Percentiles rank a stretch among this genome's conserved stretches.
These are phyloP conservation scores for Halophytophthora batemanensis DNA, from an alignment of 352 stramenopile genomes.

Conservation along the genomic window DNA sequence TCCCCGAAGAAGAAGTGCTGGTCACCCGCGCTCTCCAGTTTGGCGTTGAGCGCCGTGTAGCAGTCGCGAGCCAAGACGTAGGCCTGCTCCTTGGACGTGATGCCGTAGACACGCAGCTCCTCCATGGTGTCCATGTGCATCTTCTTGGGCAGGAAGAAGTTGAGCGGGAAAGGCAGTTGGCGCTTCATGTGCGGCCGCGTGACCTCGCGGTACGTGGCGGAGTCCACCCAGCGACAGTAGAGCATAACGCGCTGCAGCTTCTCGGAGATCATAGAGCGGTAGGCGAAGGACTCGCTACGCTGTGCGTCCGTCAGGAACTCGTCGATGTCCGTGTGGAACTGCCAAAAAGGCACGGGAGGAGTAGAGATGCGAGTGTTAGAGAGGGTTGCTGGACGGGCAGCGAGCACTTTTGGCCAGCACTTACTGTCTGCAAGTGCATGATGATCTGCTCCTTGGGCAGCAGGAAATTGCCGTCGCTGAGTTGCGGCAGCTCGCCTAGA, in stretches of 20 bases:
- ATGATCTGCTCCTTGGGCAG: constrained; percentile 82
- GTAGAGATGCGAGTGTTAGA: neutral
- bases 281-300: constrained; percentile 81
- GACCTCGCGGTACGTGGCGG: constrained; percentile 80
- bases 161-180: constrained; percentile 80
- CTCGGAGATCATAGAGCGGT: constrained; percentile 77
- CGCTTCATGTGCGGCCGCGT: constrained; percentile 80
- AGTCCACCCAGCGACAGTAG: constrained; percentile 84
- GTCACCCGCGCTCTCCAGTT: constrained; percentile 51
- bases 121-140: constrained; percentile 74
- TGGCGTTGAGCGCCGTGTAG: constrained; percentile 81
- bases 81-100: constrained; percentile 72
- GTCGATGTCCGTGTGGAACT: constrained; percentile 86
- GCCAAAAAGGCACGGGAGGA: neutral
- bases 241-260: constrained; percentile 79
- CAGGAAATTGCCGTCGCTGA: constrained; percentile 86
- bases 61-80: constrained; percentile 83
- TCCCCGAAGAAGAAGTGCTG: constrained; percentile 71
- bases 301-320: constrained; percentile 60
- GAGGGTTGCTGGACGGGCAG: neutral
- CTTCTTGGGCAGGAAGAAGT: constrained; percentile 82
- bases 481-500: constrained; percentile 71
- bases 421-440: constrained; percentile 82
- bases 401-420: neutral
- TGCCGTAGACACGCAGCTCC: constrained; percentile 47